Evolutionary conservation across 129 eudicot genomes (phyloP), one percentile per base, ranked within the genome.

Genomic region (Scalesia atractyloides): DNA sequence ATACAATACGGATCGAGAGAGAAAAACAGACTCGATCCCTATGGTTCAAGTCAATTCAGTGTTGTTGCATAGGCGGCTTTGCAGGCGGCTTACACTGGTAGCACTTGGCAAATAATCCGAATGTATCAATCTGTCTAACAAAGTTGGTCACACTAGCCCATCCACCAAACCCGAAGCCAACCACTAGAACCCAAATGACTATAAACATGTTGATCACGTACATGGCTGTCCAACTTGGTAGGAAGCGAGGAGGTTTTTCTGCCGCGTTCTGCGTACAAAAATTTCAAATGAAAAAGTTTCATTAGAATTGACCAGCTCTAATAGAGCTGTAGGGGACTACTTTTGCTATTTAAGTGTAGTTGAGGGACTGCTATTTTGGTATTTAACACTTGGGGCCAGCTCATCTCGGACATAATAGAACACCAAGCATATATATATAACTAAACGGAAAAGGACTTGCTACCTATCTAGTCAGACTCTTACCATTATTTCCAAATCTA

Each of bases 121-220:
- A 90, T 2, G 97, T 87, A 76, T 90, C 64, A 8, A 90, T 74
- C 78, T 90, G 95, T 64, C 65, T 85, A 14, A 90, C 41, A 65
- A 90, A 90, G 76, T 90, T 87, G 62, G 85, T 68, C 87, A 87
- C 57, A 64, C 96, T 89, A 12, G 96, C 96, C 96, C 96, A 89
- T 51, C 93, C 91, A 53, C 97, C 97, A 41, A 90, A 84, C 49
- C 96, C 96, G 37, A 90, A 90, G 18, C 97, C 97, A 0, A 90
- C 83, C 51, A 87, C 79, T 12, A 90, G 73, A 71, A 90, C 95
- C 97, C 97, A 90, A 0, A 60, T 82, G 30, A 90, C 97, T 36
- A 90, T 80, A 76, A 90, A 87, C 48, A 83, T 22, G 81, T 90
- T 87, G 75, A 87, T 11, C 11, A 66, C 74, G 62, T 79, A 90